Base-by-base conservation (phyloP, 805 yeast genomes). In the Pichia ethanolica region DNA sequence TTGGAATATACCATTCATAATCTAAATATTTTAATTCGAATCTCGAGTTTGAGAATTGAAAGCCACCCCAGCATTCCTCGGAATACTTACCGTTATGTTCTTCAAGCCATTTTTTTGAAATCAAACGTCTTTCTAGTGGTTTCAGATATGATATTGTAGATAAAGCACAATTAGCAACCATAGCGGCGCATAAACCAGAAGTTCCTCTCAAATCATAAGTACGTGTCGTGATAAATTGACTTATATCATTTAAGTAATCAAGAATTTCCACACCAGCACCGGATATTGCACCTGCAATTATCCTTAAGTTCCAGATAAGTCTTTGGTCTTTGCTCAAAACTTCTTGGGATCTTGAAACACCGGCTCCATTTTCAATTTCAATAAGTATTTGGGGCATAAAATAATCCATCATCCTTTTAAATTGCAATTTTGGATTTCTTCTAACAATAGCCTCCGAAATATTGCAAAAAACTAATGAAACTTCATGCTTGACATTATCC, bases 341-440 rank as follows among this genome's bases (percentile, higher is more conserved):
- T 33, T 85, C 90, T 7, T 75, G 70, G 5, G 72, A 75, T 62
- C 96, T 75, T 0, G 82, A 70, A 1, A 77, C 66, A 4, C 97
- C 98, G 0, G 97, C 97, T 3, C 81, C 85, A 54, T 90, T 86
- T 55, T 82, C 87, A 25, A 91, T 72, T 60, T 91, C 96, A 35
- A 74, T 79, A 36, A 72, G 69, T 28, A 90, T 81, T 46, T 74
- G 74, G 5, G 70, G 71, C 44, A 74, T 66, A 20, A 85, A 64
- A n/a, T 71, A 58, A 0, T 69, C 63, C 36, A 76, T 72, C 30
- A 79, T 62, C 41, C 63, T 65, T 1, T 71, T 66, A 53, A 82
- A 75, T 10, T 77, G 71, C 5, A 61, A 56, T 9, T 61, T 57
- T 0, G 89, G 82, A 43, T 82, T 80, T 40, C 88, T 76, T 53